Conservation (phyloP, 192 early-diverging fungal species). For the Coemansia sp. region DNA sequence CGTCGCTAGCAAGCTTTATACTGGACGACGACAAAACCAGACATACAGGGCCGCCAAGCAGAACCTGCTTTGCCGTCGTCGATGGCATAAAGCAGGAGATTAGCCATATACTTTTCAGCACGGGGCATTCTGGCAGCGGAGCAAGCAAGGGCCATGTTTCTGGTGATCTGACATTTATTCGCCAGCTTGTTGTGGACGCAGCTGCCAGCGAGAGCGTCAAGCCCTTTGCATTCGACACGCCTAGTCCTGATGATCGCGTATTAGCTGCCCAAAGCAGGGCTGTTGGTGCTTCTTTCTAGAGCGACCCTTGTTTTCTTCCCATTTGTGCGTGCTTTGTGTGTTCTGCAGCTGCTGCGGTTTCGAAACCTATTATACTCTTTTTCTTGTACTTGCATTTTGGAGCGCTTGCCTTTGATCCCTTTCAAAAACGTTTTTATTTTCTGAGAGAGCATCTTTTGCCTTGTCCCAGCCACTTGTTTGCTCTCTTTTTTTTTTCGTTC, state of each 20-base stretch:
- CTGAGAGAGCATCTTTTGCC: too few relatives aligned
- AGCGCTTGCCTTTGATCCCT: not conserved
- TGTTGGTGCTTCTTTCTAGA: conserved; percentile 1
- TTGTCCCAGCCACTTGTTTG: too few relatives aligned
- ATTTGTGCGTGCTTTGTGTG: not conserved
- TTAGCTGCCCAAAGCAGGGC: conserved; percentile 56
- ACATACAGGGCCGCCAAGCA: not conserved
- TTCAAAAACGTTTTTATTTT: not conserved
- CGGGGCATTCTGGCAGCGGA: not conserved
- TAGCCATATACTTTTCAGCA: conserved; percentile 3
- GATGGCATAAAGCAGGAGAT: conserved; percentile 1
- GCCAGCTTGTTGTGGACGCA: conserved; percentile 17
- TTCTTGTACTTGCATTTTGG: not conserved
- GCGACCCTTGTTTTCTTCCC: too few relatives aligned
- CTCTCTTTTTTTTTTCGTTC: too few relatives aligned
- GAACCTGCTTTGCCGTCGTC: not conserved
- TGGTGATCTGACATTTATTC: conserved; percentile 38
- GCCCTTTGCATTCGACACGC: conserved; percentile 68
- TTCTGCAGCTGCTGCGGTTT: conserved; percentile 5
- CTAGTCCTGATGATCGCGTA: conserved; percentile 83
- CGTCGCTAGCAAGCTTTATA: conserved; percentile 44
- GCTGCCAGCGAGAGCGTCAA: conserved; percentile 12
- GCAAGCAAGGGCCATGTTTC: not conserved
- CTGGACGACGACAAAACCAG: conserved; percentile 8
- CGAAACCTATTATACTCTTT: not conserved